Conservation (phyloP, 768 basidiomycete species). For the Roridomyces roridus region DNA sequence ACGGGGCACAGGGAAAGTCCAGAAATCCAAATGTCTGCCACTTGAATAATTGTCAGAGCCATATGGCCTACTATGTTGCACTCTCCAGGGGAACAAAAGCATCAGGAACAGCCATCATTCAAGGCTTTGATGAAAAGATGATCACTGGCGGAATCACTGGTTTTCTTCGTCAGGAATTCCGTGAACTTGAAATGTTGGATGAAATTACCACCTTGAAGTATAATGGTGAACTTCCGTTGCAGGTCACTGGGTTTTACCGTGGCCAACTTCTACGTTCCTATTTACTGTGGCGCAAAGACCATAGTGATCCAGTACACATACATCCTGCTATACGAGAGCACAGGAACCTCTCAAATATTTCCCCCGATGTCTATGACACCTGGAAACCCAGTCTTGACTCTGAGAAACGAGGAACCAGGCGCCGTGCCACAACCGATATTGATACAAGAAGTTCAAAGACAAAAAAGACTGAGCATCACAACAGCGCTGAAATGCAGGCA, state of each 20-base stretch:
- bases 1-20: slow-evolving; percentile 1
- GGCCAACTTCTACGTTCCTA: too few species aligned
- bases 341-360: too few species aligned
- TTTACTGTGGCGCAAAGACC: too few species aligned
- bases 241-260: slow-evolving; percentile 11
- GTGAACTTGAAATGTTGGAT: slow-evolving; percentile 41
- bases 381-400: too few species aligned
- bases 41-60: slow-evolving; percentile 25
- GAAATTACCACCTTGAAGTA: slow-evolving; percentile 37
- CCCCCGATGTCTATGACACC: too few species aligned
- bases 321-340: too few species aligned
- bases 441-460: too few species aligned
- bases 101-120: slow-evolving; percentile 31
- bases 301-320: background rate
- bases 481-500: too few species aligned
- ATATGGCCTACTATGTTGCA: slow-evolving; percentile 37
- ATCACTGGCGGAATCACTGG: slow-evolving; percentile 34
- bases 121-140: slow-evolving; percentile 29
- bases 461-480: too few species aligned
- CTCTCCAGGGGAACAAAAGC: slow-evolving; percentile 32
- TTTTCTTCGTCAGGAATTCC: slow-evolving; percentile 38
- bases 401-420: too few species aligned
- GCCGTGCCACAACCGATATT: too few species aligned
- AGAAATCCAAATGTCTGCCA: slow-evolving; percentile 8
- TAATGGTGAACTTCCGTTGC: slow-evolving; percentile 19